phyloP scores from a whole-genome alignment of 2,329 filamentous ascomycete genomes.

The Stemphylium vesicarium region DNA sequence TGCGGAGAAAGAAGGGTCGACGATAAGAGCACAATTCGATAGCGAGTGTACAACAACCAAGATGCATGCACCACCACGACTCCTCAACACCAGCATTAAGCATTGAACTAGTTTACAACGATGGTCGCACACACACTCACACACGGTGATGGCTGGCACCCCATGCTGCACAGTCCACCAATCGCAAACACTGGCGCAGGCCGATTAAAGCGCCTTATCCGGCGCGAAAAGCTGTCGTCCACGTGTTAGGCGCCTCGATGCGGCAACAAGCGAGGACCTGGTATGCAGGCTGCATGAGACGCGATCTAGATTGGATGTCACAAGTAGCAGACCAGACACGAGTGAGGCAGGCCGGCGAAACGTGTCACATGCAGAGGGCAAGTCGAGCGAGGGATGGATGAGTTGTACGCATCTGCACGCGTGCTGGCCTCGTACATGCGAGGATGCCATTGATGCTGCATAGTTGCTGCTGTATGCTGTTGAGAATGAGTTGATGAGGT shows the following conservation, averaged over 20 bases:
- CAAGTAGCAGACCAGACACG: conserved; percentile 13
- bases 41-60: not conserved
- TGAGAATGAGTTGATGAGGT: too few relatives aligned
- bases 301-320: conserved; percentile 21
- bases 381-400: conserved; percentile 24
- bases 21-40: not conserved
- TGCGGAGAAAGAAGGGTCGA: not conserved
- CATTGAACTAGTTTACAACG: conserved; percentile 1
- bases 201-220: conserved; percentile 14
- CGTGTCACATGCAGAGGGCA: conserved; percentile 34
- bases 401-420: not conserved
- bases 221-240: conserved; percentile 19
- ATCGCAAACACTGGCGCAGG: conserved; percentile 10
- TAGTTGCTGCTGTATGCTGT: too few relatives aligned
- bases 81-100: conserved; percentile 4
- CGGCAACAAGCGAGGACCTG: conserved; percentile 15
- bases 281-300: conserved; percentile 16
- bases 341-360: conserved; percentile 19
- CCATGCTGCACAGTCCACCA: conserved; percentile 5
- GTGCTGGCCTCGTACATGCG: not conserved
- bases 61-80: not conserved
- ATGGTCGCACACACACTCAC: conserved; percentile 9
- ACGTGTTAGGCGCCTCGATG: conserved; percentile 27
- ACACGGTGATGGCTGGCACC: not conserved
- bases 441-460: too few relatives aligned